Conservation (phyloP, 257 asterid species). For the Gardenia jasminoides region DNA sequence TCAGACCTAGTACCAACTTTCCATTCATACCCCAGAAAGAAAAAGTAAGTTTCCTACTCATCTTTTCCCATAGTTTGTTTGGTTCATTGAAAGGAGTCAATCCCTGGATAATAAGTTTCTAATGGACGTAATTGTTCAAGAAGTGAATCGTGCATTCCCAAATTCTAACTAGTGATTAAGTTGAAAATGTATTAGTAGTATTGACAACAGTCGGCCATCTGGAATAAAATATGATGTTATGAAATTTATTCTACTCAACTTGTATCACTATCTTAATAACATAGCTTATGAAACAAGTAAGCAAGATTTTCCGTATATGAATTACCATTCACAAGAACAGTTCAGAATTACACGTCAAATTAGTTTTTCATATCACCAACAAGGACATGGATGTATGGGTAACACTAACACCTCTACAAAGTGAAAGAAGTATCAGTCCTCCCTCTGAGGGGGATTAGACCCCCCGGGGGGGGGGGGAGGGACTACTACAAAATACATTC, state of each 20-base stretch:
- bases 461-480: too few species aligned
- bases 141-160: background rate
- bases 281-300: background rate
- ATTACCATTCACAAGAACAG: background rate
- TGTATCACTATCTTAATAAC: background rate
- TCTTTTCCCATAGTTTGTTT: background rate
- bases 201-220: background rate
- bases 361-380: background rate
- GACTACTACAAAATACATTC: background rate
- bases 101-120: background rate
- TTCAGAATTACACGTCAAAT: background rate
- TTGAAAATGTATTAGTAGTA: background rate
- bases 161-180: background rate
- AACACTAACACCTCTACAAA: too few species aligned
- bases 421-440: background rate
- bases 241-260: background rate
- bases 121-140: background rate
- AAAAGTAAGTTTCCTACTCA: background rate
- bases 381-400: background rate
- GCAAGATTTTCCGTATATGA: background rate
- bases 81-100: conserved; percentile 4
- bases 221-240: background rate
- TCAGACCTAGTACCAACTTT: background rate
- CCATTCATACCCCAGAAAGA: background rate
- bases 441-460: too few species aligned